A percentile compares a stretch with the other conserved stretches of the same genome.
Evolutionary conservation across 1,139 yeast genomes (phyloP).

Genomic region (Pichia sp.): DNA sequence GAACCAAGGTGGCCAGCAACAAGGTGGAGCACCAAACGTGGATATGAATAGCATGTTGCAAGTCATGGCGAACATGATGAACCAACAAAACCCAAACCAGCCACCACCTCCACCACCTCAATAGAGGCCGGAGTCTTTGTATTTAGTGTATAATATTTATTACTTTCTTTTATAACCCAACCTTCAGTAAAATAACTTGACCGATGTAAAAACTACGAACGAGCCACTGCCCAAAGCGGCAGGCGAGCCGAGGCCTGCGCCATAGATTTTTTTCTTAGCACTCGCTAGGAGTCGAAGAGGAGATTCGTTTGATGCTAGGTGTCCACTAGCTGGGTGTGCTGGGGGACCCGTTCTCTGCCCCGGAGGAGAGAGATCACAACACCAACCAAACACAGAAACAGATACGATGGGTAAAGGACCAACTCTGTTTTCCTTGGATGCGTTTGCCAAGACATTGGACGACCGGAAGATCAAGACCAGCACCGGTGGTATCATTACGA

Average conservation of each 20-base stretch:
- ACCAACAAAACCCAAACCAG: conserved; percentile 21
- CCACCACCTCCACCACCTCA: conserved; percentile 16
- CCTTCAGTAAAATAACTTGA: no score
- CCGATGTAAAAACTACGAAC: no score
- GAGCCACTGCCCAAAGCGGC: no score
- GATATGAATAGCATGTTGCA: conserved; percentile 35
- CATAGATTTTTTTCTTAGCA: no score
- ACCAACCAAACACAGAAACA: no score
- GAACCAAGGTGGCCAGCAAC: conserved; percentile 20
- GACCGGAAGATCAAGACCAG: conserved; percentile 88
- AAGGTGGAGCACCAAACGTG: conserved; percentile 17
- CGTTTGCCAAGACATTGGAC: conserved; percentile 91
- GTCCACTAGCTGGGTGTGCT: no score
- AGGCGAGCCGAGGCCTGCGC: no score
- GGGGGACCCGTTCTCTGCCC: no score
- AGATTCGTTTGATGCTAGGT: no score
- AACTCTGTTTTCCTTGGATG: conserved; percentile 69
- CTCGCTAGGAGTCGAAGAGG: no score
- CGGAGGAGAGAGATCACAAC: no score
- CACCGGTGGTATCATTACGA: conserved; percentile 86
- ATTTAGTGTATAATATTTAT: conserved; percentile 1
- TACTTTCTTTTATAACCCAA: background rate
- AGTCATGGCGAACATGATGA: conserved; percentile 34
- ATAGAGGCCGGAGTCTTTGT: background rate
- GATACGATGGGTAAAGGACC: conserved; percentile 40